Base-by-base conservation (phyloP, 305 asterid species). In the Striga hermonthica region DNA sequence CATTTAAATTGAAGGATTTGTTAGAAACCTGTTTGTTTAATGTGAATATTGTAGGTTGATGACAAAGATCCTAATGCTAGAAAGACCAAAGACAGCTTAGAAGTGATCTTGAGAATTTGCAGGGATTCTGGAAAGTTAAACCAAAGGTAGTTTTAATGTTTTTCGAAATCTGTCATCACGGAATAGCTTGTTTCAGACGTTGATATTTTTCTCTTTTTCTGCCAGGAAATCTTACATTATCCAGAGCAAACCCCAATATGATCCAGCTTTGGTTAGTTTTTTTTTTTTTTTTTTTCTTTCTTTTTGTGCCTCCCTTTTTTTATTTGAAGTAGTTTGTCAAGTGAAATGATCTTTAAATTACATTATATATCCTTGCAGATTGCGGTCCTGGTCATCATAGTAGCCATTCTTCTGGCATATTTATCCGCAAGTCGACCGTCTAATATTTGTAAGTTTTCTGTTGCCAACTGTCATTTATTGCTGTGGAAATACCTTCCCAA, bases 21-120 rank as follows among this genome's bases (percentile, higher is more conserved):
- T 68, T 67, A 57, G 66, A 47, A 14, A 4, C 11, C 12, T 9
- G 14, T 37, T 22, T 53, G 11, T 54, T 48, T 52, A 38, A 22
- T 22, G 7, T 4, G 8, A 60, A 52, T 43, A 41, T 50, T 65
- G 3, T 66, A 92, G 96, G 83, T 87, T 69, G 87, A 84, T 36
- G 87, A 79, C 66, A 78, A 68, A 31, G 96, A 90, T 81, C 96
- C 90, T 35, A 91, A 85, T 73, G 90, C 98, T 65, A 77, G 75
- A 76, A 89, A 77, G 77, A 86, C 95, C 4, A 82, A 73, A 40
- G 83, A 77, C 66, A 73, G 69, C 64, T 55, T 91, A 54, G 96
- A 89, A 66, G 69, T 70, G 22, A 79, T 83, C 67, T 67, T 86
- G 85, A 90, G 80, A 74, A 60, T 78, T 34, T 90, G 97, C 95